phyloP scores from a whole-genome alignment of 2,329 filamentous ascomycete species.

The Botrytis porri region DNA sequence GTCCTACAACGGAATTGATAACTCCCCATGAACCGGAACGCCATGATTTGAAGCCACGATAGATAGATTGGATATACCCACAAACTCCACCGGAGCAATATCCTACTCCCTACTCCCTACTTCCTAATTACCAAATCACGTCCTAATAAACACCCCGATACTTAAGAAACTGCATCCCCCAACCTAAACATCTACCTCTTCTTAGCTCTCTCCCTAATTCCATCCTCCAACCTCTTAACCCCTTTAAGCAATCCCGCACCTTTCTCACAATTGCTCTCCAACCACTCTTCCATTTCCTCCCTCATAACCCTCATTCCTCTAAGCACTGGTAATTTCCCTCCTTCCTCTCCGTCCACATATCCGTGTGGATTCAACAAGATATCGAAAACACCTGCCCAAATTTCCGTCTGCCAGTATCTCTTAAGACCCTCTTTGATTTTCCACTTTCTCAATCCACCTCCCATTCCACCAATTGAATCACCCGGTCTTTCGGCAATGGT shows the following conservation, averaged over 20 bases:
- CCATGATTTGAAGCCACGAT: not conserved
- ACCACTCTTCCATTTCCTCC: conserved; percentile 79
- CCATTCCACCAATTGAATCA: conserved; percentile 44
- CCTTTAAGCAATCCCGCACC: conserved; percentile 70
- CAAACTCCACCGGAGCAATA: not conserved
- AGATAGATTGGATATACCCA: not conserved
- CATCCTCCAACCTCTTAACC: conserved; percentile 59
- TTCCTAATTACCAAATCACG: not conserved
- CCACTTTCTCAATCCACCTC: conserved; percentile 63
- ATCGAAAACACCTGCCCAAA: conserved; percentile 83
- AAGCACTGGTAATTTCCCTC: conserved; percentile 67
- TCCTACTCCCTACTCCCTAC: not conserved
- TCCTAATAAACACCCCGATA: not conserved
- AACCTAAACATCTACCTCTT: not conserved
- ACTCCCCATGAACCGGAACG: not conserved
- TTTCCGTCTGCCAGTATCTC: conserved; percentile 92
- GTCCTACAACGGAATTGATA: not conserved
- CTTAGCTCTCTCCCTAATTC: conserved; percentile 28
- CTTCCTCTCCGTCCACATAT: conserved; percentile 63
- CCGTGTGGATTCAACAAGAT: conserved; percentile 77
- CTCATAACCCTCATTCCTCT: conserved; percentile 66
- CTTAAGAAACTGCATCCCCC: not conserved
- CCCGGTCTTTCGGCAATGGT: conserved; percentile 52
- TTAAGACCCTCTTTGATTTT: conserved; percentile 80
- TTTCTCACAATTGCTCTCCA: conserved; percentile 77